phyloP scores from a whole-genome alignment of 2,329 filamentous ascomycete genomes.

The Didymella pomorum region DNA sequence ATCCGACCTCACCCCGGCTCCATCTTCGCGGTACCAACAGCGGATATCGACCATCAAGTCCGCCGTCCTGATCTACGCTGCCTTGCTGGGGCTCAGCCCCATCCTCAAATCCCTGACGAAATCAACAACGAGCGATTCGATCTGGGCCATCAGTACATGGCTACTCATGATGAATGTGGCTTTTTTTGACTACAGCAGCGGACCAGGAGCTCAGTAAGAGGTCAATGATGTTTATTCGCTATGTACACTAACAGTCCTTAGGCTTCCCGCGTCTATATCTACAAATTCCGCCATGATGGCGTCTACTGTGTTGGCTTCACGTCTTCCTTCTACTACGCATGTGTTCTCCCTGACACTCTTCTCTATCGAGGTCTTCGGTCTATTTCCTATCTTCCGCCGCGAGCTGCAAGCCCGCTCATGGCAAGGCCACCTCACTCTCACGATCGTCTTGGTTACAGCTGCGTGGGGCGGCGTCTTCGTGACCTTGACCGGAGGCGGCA shows the following conservation, averaged over 20 bases:
- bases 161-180: conserved; percentile 95
- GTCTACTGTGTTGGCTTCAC: conserved; percentile 89
- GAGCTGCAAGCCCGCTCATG: conserved; percentile 84
- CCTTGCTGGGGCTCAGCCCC: conserved; percentile 87
- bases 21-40: conserved; percentile 61
- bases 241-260: conserved; percentile 43
- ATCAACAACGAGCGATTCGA: conserved; percentile 91
- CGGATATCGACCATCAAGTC: conserved; percentile 87
- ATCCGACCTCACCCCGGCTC: background rate
- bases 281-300: conserved; percentile 98
- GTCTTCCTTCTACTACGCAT: conserved; percentile 87
- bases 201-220: conserved; percentile 61
- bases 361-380: conserved; percentile 94
- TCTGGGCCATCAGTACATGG: conserved; percentile 97
- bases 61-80: conserved; percentile 89
- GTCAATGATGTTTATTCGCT: conserved; percentile 2
- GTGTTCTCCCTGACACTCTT: conserved; percentile 96
- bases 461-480: conserved; percentile 80
- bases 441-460: conserved; percentile 76
- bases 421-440: conserved; percentile 80
- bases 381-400: conserved; percentile 96
- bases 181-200: conserved; percentile 94
- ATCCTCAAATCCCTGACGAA: conserved; percentile 96
- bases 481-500: conserved; percentile 62
- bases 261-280: conserved; percentile 78